Conservation (phyloP, 495 filamentous ascomycete genomes). For the Geoglossum glabrum region DNA sequence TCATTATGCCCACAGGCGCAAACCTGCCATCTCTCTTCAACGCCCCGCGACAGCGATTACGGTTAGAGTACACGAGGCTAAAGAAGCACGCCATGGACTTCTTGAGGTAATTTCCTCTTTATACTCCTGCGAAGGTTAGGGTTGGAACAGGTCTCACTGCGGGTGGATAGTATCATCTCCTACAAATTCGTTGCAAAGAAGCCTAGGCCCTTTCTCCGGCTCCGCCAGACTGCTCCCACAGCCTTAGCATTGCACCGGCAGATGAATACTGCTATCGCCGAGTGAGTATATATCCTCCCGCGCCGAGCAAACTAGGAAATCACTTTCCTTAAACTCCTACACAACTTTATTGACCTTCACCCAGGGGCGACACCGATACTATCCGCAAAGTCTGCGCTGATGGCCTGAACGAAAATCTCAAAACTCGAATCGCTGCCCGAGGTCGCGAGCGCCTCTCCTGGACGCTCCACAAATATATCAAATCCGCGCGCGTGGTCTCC, state of each 20-base stretch:
- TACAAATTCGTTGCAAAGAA: constrained; percentile 27
- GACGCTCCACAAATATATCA: constrained; percentile 43
- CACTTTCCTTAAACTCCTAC: background rate
- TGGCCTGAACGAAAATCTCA: constrained; percentile 36
- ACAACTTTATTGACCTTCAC: background rate
- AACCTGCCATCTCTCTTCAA: constrained; percentile 35
- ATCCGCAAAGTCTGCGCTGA: constrained; percentile 38
- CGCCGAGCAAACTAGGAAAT: background rate
- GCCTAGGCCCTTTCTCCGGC: constrained; percentile 25
- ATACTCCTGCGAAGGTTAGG: too few relatives aligned
- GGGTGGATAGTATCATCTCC: constrained; percentile 13
- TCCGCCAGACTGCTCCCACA: constrained; percentile 22
- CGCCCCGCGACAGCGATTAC: constrained; percentile 22
- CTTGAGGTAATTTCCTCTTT: constrained; percentile 17
- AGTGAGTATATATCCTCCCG: constrained; percentile 20
- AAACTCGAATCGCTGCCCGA: constrained; percentile 34
- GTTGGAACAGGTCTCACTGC: too few relatives aligned
- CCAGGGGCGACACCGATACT: constrained; percentile 34
- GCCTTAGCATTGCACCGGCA: constrained; percentile 39
- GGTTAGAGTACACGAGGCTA: constrained; percentile 28
- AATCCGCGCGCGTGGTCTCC: constrained; percentile 37
- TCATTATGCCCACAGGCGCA: constrained; percentile 34
- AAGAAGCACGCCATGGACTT: constrained; percentile 22
- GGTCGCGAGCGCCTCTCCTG: constrained; percentile 31
- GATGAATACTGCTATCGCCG: constrained; percentile 56